Evolutionary conservation across 108 stramenopile genomes (phyloP).

Genomic region (Pseudonitzschia multiseries): DNA sequence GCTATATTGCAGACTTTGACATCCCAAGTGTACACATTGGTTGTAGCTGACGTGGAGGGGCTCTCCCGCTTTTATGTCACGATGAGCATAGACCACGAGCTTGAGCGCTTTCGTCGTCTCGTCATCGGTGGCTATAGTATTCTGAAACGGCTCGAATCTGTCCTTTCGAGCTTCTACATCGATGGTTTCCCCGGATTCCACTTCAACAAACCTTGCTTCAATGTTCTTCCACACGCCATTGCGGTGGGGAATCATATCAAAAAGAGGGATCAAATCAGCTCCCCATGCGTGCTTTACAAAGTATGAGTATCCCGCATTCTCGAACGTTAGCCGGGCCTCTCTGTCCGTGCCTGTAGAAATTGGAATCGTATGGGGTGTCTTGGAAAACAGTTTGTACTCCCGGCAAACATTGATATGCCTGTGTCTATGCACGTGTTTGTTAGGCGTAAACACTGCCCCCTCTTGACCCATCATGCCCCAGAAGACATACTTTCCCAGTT

Average conservation of each 20-base stretch:
- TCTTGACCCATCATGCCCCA: constrained; percentile 6
- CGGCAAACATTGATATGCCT: not conserved
- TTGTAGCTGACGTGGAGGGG: not conserved
- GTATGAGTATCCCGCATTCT: not conserved
- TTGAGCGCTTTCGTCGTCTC: not conserved
- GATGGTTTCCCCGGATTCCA: not conserved
- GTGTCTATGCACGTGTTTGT: not conserved
- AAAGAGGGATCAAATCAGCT: constrained; percentile 2
- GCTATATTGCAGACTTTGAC: not conserved
- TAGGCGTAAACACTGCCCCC: not conserved
- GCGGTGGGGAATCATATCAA: constrained; percentile 11
- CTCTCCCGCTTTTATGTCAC: constrained; percentile 4
- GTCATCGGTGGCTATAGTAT: not conserved
- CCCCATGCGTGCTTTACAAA: constrained; percentile 10
- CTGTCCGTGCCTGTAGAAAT: not conserved
- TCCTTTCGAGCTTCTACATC: not conserved
- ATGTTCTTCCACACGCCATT: constrained; percentile 5
- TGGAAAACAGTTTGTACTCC: not conserved
- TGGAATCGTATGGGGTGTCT: not conserved
- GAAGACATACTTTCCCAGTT: not conserved
- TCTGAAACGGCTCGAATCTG: not conserved
- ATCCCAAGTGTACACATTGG: constrained; percentile 10
- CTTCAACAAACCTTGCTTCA: constrained; percentile 1
- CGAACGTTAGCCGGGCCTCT: not conserved
- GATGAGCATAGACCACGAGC: constrained; percentile 3